Evolutionary conservation across 768 basidiomycete species (phyloP).

Genomic region (Asterophora parasitica): DNA sequence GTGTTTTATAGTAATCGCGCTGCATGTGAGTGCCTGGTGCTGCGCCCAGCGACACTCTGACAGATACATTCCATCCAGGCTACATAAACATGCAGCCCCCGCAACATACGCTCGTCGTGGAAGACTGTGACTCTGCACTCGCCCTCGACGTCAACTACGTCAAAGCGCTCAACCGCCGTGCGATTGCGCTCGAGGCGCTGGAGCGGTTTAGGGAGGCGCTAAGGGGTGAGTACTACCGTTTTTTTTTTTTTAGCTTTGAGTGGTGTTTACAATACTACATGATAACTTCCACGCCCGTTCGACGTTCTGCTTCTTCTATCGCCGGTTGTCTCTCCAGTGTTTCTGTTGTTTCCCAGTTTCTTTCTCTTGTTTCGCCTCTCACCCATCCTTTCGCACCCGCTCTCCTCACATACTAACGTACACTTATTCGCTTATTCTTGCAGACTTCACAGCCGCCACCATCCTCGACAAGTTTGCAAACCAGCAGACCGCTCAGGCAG

Average conservation of each 20-base stretch:
- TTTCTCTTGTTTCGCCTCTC: too few relatives aligned
- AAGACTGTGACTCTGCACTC: conserved; percentile 87
- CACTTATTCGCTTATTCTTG: not conserved
- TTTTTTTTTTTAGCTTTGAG: too few relatives aligned
- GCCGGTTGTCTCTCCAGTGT: too few relatives aligned
- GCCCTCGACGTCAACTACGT: conserved; percentile 80
- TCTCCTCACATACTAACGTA: too few relatives aligned
- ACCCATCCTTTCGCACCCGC: too few relatives aligned
- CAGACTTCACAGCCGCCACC: conserved; percentile 95
- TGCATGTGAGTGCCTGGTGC: conserved; percentile 54
- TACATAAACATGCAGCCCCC: conserved; percentile 91
- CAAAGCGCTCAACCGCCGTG: conserved; percentile 89
- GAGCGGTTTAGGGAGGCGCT: conserved; percentile 71
- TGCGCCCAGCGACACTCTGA: not conserved
- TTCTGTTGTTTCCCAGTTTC: too few relatives aligned
- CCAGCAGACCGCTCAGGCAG: conserved; percentile 66
- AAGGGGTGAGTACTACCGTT: conserved; percentile 48
- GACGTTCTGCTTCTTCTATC: too few relatives aligned
- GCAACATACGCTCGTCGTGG: conserved; percentile 74
- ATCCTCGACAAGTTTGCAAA: conserved; percentile 94
- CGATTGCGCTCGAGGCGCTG: conserved; percentile 76
- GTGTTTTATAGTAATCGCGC: conserved; percentile 97
- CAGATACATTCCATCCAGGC: conserved; percentile 37
- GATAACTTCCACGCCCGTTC: too few relatives aligned
- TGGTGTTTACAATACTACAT: too few relatives aligned